These are phyloP conservation scores for Moesziomyces aphidis DNA, from an alignment of 1,284 basidiomycete species.

Conservation along the genomic window DNA sequence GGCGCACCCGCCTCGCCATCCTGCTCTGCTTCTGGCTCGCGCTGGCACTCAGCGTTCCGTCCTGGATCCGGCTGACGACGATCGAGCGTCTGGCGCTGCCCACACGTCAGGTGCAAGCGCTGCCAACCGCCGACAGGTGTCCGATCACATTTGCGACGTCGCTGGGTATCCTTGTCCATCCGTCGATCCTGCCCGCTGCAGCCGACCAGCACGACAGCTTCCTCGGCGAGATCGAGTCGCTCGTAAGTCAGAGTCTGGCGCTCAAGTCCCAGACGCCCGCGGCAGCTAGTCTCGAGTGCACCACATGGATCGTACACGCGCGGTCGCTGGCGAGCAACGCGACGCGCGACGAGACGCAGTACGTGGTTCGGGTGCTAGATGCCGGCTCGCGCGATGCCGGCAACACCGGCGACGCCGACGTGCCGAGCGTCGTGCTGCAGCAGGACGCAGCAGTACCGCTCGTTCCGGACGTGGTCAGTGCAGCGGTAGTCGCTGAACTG, in stretches of 20 bases:
- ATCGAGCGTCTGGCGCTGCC: constrained; percentile 59
- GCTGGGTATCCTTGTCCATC: constrained; percentile 18
- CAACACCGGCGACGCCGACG: not conserved
- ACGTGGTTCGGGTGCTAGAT: constrained; percentile 8
- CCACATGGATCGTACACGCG: constrained; percentile 24
- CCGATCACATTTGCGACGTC: constrained; percentile 28
- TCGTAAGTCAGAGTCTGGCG: constrained; percentile 30
- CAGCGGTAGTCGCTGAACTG: constrained; percentile 34
- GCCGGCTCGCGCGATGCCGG: no score
- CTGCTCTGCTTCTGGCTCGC: constrained; percentile 49
- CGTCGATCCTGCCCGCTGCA: constrained; percentile 3
- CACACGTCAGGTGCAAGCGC: constrained; percentile 20
- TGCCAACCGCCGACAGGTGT: constrained; percentile 22
- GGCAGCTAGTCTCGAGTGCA: constrained; percentile 32
- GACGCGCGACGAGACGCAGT: not conserved
- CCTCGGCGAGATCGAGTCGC: constrained; percentile 20
- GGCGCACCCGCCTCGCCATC: constrained; percentile 36
- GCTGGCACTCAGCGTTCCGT: constrained; percentile 46
- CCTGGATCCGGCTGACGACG: constrained; percentile 57
- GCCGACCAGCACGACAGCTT: constrained; percentile 5
- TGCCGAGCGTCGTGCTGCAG: constrained; percentile 15
- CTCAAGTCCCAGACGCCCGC: constrained; percentile 15
- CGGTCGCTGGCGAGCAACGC: not conserved
- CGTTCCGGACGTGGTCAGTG: constrained; percentile 35
- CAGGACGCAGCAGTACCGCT: constrained; percentile 7